Evolutionary conservation across 2,329 filamentous ascomycete species (phyloP), one percentile per base, ranked within the genome.

Genomic region (Pseudocercospora fijiensis): DNA sequence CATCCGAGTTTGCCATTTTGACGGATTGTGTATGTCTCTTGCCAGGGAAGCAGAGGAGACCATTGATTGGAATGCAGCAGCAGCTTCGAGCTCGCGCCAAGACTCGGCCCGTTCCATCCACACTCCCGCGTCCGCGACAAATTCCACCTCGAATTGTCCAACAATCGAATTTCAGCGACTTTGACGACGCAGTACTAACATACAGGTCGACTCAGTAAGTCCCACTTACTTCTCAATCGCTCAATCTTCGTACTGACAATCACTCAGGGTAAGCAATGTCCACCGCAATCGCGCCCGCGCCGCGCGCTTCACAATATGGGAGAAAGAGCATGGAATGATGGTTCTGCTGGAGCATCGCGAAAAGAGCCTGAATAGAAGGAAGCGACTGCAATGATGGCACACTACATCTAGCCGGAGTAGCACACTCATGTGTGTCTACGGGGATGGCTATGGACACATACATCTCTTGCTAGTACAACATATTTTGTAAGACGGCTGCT

Each of bases 1-100:
- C 79, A 73, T 93, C 87, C 18, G 59, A 56, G 18, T 60, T 64
- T 11, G 60, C 58, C 65, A 66, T 67, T 26, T 55, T 57, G 55
- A 16, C 27, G 26, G n/a, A 6, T 37, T n/a, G 11, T 10, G 8
- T 11, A 9, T 49, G 20, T 24, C 24, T 27, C 16, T 1, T 53
- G 13, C 26, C 24, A 43, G 27, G 18, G 27, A 33, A 33, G 30
- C 8, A 18, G 16, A 41, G 5, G 37, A 41, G 37, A 18, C 27
- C n/a, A 27, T 22, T 18, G 27, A 18, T 10, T 51, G 56, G 26
- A n/a, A 43, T 20, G 55, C 53, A 20, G 58, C 49, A 16, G 16
- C 27, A 26, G 45, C 49, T 56, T 28, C 30, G 57, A 45, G 58
- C 55, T 65, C 56, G 55, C 47, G 58, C 60, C 55, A 57, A 60